A percentile compares a stretch with the other conserved stretches of the same genome.
phyloP scores from a whole-genome alignment of 2,329 filamentous ascomycete genomes.

The Trichoderma koningii region DNA sequence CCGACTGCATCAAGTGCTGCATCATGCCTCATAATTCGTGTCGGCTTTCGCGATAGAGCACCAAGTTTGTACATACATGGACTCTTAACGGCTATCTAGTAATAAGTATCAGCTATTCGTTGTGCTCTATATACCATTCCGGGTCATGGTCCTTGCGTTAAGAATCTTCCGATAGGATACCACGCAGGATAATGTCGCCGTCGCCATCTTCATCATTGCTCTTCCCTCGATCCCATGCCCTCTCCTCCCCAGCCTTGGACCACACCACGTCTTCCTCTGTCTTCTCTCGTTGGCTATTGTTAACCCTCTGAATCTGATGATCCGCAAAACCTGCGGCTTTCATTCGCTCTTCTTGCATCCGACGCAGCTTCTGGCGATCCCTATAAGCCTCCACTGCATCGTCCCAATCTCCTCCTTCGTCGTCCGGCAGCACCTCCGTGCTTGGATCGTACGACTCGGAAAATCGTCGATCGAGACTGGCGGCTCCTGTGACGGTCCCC shows the following conservation, averaged over 20 bases:
- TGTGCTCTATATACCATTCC: not conserved
- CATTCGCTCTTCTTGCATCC: constrained; percentile 73
- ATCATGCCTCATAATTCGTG: constrained; percentile 6
- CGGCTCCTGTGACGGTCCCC: constrained; percentile 61
- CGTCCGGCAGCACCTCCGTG: constrained; percentile 48
- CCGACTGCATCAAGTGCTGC: not conserved
- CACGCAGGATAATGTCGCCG: constrained; percentile 7
- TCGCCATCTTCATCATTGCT: constrained; percentile 22
- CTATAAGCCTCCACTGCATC: constrained; percentile 75
- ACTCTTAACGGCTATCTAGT: not conserved
- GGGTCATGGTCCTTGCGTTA: not conserved
- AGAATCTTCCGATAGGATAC: constrained; percentile 27
- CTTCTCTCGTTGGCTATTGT: constrained; percentile 52
- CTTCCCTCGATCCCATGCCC: constrained; percentile 64
- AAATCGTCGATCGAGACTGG: constrained; percentile 80
- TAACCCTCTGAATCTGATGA: constrained; percentile 66
- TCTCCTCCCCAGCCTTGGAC: constrained; percentile 66
- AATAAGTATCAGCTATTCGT: not conserved
- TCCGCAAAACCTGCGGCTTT: constrained; percentile 78
- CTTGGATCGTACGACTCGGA: constrained; percentile 63
- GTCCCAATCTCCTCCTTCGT: constrained; percentile 68
- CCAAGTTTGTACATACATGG: not conserved
- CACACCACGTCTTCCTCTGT: constrained; percentile 69
- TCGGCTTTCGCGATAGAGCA: not conserved
- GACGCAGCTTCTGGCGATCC: constrained; percentile 77